Percentiles rank a stretch among this genome's conserved stretches.
Evolutionary conservation across 768 basidiomycete genomes (phyloP).

Genomic region (Chalciporus piperatus): DNA sequence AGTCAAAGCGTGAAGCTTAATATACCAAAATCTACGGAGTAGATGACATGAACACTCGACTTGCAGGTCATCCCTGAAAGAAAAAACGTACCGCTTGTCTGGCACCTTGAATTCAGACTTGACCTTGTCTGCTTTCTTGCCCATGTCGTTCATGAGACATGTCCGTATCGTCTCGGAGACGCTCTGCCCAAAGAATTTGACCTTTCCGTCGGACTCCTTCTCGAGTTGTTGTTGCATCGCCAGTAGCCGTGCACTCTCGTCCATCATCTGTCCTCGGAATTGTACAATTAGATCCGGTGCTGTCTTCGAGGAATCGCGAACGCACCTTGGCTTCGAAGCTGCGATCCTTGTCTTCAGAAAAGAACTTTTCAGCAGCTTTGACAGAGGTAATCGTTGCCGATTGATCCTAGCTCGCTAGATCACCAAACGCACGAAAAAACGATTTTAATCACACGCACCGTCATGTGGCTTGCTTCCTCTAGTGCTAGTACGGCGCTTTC

Average conservation of each 20-base stretch:
- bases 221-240: conserved; percentile 83
- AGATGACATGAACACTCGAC: background rate
- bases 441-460: conserved; percentile 40
- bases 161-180: conserved; percentile 82
- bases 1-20: conserved; percentile 83
- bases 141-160: conserved; percentile 75
- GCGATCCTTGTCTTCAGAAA: conserved; percentile 92
- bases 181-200: conserved; percentile 78
- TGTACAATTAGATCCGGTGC: background rate
- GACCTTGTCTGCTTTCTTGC: conserved; percentile 87
- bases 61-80: background rate
- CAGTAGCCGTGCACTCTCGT: conserved; percentile 78
- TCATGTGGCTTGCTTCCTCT: conserved; percentile 71
- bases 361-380: conserved; percentile 86
- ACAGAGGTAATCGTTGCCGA: conserved; percentile 66
- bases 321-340: conserved; percentile 85
- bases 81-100: conserved; percentile 74
- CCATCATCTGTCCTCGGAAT: conserved; percentile 70
- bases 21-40: conserved; percentile 79
- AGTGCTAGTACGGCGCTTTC: conserved; percentile 90
- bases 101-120: conserved; percentile 90
- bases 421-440: background rate
- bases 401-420: conserved; percentile 56
- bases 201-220: conserved; percentile 76
- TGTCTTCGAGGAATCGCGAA: background rate